phyloP scores from a whole-genome alignment of 495 filamentous ascomycete species.

The Jackrogersella minutella region DNA sequence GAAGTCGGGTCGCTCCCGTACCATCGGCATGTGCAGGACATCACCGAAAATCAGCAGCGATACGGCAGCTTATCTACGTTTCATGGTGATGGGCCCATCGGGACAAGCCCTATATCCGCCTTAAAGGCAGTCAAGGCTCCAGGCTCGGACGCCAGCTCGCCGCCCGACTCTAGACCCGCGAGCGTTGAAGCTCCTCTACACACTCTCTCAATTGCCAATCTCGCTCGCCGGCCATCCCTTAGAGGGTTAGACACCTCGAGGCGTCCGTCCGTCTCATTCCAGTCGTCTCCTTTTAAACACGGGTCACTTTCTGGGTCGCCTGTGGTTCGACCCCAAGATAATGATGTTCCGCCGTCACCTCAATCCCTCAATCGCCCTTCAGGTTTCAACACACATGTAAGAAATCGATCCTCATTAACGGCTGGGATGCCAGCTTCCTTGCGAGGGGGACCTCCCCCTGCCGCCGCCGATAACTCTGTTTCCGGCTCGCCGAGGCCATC shows the following conservation, averaged over 20 bases:
- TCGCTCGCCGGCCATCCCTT: conserved; percentile 48
- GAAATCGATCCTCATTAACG: conserved; percentile 71
- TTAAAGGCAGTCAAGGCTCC: conserved; percentile 70
- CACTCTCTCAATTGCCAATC: conserved; percentile 55
- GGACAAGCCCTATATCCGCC: conserved; percentile 87
- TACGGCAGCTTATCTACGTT: conserved; percentile 95
- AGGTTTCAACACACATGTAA: conserved; percentile 65
- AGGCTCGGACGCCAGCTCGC: conserved; percentile 68
- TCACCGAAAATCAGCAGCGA: conserved; percentile 75
- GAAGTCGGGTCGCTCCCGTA: conserved; percentile 81
- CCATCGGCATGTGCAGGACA: conserved; percentile 54
- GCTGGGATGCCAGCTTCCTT: conserved; percentile 71
- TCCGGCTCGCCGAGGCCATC: conserved; percentile 75
- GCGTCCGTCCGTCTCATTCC: conserved; percentile 90
- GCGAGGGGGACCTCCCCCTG: conserved; percentile 58
- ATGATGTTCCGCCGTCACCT: conserved; percentile 64
- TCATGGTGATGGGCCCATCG: conserved; percentile 77
- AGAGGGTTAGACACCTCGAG: conserved; percentile 53
- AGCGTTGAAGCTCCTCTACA: conserved; percentile 53
- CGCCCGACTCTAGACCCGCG: conserved; percentile 67
- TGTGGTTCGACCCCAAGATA: conserved; percentile 49
- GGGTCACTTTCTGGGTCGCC: conserved; percentile 94
- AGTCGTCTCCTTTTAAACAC: conserved; percentile 84
- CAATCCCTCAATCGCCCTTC: conserved; percentile 62
- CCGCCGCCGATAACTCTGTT: conserved; percentile 68